Evolutionary conservation across 1,284 basidiomycete genomes (phyloP).

Genomic region (Pyrrhoderma lamaoense): DNA sequence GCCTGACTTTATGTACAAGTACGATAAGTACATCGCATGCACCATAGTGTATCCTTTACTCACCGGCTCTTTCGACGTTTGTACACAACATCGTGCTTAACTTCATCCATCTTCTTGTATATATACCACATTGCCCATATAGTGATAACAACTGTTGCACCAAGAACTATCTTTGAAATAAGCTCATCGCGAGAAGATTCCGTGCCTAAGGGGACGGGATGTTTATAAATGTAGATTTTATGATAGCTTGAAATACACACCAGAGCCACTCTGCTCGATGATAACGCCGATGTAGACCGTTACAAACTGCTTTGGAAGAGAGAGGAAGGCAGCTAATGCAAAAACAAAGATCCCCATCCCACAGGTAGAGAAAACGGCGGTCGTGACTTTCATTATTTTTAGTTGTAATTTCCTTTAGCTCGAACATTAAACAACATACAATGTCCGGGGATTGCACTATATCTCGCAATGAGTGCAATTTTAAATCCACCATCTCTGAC

Average conservation of each 20-base stretch:
- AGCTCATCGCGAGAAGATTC: slow-evolving; percentile 13
- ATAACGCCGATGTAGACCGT: slow-evolving; percentile 50
- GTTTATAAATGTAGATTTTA: not conserved
- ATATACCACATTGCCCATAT: slow-evolving; percentile 16
- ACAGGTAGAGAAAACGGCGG: slow-evolving; percentile 60
- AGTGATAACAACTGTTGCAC: slow-evolving; percentile 11
- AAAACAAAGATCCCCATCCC: slow-evolving; percentile 58
- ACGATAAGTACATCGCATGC: not conserved
- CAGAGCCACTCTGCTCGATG: slow-evolving; percentile 25
- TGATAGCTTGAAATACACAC: slow-evolving; percentile 23
- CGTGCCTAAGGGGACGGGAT: slow-evolving; percentile 5
- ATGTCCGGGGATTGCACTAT: slow-evolving; percentile 59
- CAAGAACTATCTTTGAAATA: slow-evolving; percentile 14
- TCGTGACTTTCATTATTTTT: slow-evolving; percentile 37
- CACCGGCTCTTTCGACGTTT: slow-evolving; percentile 16
- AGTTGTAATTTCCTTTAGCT: slow-evolving; percentile 6
- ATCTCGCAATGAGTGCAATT: slow-evolving; percentile 49
- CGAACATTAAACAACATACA: slow-evolving; percentile 30
- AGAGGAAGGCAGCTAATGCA: slow-evolving; percentile 48
- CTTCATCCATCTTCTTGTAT: slow-evolving; percentile 15
- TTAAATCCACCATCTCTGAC: slow-evolving; percentile 64
- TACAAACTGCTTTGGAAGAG: slow-evolving; percentile 56
- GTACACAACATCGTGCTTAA: slow-evolving; percentile 15
- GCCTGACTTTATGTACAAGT: slow-evolving; percentile 9
- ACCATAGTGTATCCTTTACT: not conserved